Conservation (phyloP, 2,329 filamentous ascomycete genomes). For the Aphanocladium album region DNA sequence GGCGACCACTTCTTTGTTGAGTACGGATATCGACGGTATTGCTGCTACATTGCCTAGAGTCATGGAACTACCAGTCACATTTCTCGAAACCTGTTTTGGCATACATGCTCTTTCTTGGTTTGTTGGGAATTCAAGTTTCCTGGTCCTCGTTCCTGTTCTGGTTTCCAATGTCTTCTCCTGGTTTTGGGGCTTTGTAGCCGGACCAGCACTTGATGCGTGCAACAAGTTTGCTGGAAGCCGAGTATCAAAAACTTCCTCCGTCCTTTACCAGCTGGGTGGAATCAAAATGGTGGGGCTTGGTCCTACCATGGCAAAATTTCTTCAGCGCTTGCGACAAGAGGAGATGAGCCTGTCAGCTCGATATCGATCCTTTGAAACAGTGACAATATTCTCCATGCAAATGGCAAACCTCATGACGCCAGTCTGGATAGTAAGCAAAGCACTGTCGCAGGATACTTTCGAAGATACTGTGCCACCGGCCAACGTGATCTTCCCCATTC, state of each 20-base stretch:
- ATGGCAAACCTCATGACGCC: slow-evolving; percentile 2
- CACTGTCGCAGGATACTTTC: background rate
- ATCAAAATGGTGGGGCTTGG: slow-evolving; percentile 12
- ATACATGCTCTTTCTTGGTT: background rate
- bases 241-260: background rate
- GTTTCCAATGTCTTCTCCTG: slow-evolving; percentile 4
- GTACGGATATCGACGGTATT: slow-evolving; percentile 9
- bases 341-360: background rate
- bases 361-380: background rate
- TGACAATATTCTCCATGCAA: background rate
- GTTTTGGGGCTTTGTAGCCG: background rate
- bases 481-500: background rate
- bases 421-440: background rate
- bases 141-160: background rate
- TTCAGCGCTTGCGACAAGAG: background rate
- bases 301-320: background rate
- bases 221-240: background rate
- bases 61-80: background rate
- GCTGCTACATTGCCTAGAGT: background rate
- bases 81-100: slow-evolving; percentile 1
- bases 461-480: too few relatives aligned
- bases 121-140: background rate
- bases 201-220: background rate
- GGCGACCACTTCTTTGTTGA: slow-evolving; percentile 1
- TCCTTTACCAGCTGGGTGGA: background rate